phyloP scores from a whole-genome alignment of 768 basidiomycete species.

The Pisolithus microcarpus region DNA sequence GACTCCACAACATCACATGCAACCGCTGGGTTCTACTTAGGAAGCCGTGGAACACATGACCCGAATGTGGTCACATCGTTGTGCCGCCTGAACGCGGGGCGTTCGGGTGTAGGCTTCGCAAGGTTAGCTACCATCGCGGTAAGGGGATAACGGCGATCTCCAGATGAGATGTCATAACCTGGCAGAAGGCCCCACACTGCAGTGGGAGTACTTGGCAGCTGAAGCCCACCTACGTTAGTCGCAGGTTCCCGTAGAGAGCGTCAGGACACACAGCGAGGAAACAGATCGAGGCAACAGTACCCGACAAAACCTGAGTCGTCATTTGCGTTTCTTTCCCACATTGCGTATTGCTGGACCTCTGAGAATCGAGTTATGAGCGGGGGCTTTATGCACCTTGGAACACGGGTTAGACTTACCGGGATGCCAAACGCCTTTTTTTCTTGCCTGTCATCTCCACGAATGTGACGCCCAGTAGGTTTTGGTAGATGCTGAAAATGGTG shows the following conservation, averaged over 20 bases:
- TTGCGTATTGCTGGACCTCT: conserved; percentile 80
- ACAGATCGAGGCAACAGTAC: conserved; percentile 82
- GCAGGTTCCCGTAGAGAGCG: background rate
- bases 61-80: conserved; percentile 85
- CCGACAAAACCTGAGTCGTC: conserved; percentile 70
- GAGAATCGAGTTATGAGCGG: background rate
- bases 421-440: conserved; percentile 66
- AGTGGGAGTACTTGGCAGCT: conserved; percentile 79
- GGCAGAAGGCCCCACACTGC: conserved; percentile 75
- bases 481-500: conserved; percentile 76
- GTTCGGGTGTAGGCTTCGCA: conserved; percentile 73
- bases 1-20: conserved; percentile 84
- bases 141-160: conserved; percentile 63
- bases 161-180: conserved; percentile 52
- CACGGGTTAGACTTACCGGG: conserved; percentile 41
- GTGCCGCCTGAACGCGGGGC: conserved; percentile 80
- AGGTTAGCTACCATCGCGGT: conserved; percentile 88
- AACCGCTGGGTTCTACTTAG: conserved; percentile 61
- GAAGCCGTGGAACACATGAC: conserved; percentile 64
- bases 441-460: conserved; percentile 52
- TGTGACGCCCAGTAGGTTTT: conserved; percentile 71
- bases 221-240: background rate
- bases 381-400: background rate
- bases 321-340: conserved; percentile 75
- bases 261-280: conserved; percentile 58